Evolutionary conservation across 2,329 filamentous ascomycete genomes (phyloP), one percentile per base, ranked within the genome.

Genomic region (Sodiomyces alkalinus): DNA sequence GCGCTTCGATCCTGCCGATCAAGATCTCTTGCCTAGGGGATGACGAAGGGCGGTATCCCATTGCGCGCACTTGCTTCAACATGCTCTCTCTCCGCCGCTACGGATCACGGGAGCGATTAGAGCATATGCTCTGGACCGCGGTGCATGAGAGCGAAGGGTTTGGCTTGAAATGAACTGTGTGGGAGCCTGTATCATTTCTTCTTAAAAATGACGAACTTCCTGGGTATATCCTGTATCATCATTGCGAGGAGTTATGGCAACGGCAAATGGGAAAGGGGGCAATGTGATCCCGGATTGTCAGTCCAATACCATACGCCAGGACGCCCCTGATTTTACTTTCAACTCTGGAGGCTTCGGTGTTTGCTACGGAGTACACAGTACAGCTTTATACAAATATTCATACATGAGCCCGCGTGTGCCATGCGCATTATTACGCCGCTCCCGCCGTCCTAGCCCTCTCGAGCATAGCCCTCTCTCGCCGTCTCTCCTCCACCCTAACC

Each of bases 71-170:
- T 6, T 94, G 86, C 50, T 94, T 94, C 55, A 93, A 93, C 48
- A 72, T 76, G 49, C 46, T 94, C 37, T 74, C 77, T 4, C 55
- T 94, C 32, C 87, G 77, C 55, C 66, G 71, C 25, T 93, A 87
- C 51, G 47, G 52, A 19, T 72, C 68, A 4, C 70, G 64, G 40
- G 64, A 74, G 45, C 74, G 68, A 39, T 49, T 93, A 33, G 77
- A 82, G 48, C 55, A 52, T 28, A 73, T 74, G 58, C 56, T 94
- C 18, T 92, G 85, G 83, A 68, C 71, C 36, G 86, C 86, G 4
- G 83, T 93, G n/a, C 61, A 72, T 38, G 83, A 86, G 51, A 92
- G 85, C 44, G 83, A 92, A 49, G 86, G 86, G 3, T 94, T 94
- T 63, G 85, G 85, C 18, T 61, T 94, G 49, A 90, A 86, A 49